Conservation (phyloP, 495 filamentous ascomycete species). For the Penicillium canescens region DNA sequence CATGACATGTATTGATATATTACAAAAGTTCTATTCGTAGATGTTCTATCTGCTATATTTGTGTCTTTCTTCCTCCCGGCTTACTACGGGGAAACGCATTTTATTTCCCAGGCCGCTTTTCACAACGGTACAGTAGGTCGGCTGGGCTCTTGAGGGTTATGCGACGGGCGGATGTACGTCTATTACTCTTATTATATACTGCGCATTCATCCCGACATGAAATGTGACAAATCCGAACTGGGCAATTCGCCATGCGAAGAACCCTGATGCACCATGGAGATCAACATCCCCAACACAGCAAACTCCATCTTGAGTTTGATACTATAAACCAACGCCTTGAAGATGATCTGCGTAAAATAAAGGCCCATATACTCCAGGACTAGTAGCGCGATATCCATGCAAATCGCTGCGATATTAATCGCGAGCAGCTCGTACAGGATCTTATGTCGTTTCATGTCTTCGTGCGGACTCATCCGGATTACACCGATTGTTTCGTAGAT, state of each 20-base stretch:
- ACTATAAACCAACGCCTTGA: constrained; percentile 52
- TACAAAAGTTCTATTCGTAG: too few relatives aligned
- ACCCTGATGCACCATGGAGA: constrained; percentile 30
- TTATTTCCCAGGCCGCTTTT: too few relatives aligned
- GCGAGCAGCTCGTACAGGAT: constrained; percentile 43
- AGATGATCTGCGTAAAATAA: constrained; percentile 46
- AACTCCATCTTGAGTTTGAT: constrained; percentile 60
- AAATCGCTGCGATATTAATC: constrained; percentile 44
- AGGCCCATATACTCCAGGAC: constrained; percentile 45
- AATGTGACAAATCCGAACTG: background rate
- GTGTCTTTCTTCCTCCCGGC: too few relatives aligned
- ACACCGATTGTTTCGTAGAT: constrained; percentile 42
- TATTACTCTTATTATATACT: background rate
- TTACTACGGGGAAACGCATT: too few relatives aligned
- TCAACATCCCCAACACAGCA: constrained; percentile 40
- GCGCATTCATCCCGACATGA: constrained; percentile 4
- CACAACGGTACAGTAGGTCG: too few relatives aligned
- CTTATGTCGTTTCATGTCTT: constrained; percentile 31
- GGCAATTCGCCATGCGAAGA: background rate
- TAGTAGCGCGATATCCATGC: constrained; percentile 46
- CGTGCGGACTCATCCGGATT: constrained; percentile 26
- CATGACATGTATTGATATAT: too few relatives aligned
- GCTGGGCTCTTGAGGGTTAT: too few relatives aligned
- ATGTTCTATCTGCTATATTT: too few relatives aligned
- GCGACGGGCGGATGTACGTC: background rate